Conservation (phyloP, 2,329 filamentous ascomycete genomes). For the Diaporthe sp. region DNA sequence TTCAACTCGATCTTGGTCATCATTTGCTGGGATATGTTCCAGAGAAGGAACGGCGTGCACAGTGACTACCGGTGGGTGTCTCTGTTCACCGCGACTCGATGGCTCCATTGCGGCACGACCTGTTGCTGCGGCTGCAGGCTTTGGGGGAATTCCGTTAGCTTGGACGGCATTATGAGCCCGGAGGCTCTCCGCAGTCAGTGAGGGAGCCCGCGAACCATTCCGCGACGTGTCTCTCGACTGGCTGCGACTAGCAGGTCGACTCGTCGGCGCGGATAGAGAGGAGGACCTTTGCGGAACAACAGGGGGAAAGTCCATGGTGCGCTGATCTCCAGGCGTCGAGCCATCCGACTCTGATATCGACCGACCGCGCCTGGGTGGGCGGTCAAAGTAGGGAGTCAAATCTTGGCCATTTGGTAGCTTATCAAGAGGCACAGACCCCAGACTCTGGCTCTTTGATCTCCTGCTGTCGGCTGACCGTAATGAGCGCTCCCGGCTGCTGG, state of each 20-base stretch:
- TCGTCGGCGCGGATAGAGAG: conserved; percentile 74
- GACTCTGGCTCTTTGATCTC: conserved; percentile 67
- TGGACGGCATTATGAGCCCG: conserved; percentile 63
- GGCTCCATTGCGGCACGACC: conserved; percentile 13
- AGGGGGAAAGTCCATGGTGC: conserved; percentile 73
- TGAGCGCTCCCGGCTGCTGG: conserved; percentile 64
- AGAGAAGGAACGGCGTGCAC: conserved; percentile 51
- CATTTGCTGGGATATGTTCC: conserved; percentile 53
- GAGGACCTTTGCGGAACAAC: conserved; percentile 70
- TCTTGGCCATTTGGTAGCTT: conserved; percentile 60
- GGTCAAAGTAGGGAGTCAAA: conserved; percentile 58
- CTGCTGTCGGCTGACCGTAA: conserved; percentile 74
- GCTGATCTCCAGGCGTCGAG: conserved; percentile 60
- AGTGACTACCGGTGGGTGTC: conserved; percentile 46
- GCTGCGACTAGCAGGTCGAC: conserved; percentile 52
- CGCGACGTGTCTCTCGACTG: conserved; percentile 31
- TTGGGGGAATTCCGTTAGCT: not conserved
- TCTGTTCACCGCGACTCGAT: conserved; percentile 31
- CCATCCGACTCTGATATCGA: conserved; percentile 64
- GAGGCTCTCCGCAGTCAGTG: conserved; percentile 71
- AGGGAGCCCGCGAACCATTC: conserved; percentile 67
- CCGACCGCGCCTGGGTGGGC: conserved; percentile 56
- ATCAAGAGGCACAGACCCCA: conserved; percentile 62
- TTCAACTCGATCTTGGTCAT: conserved; percentile 41
- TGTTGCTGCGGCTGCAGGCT: conserved; percentile 45